A percentile compares a stretch with the other conserved stretches of the same genome.
phyloP scores from a whole-genome alignment of 352 stramenopile species.

The Nothophytophthora sp. region DNA sequence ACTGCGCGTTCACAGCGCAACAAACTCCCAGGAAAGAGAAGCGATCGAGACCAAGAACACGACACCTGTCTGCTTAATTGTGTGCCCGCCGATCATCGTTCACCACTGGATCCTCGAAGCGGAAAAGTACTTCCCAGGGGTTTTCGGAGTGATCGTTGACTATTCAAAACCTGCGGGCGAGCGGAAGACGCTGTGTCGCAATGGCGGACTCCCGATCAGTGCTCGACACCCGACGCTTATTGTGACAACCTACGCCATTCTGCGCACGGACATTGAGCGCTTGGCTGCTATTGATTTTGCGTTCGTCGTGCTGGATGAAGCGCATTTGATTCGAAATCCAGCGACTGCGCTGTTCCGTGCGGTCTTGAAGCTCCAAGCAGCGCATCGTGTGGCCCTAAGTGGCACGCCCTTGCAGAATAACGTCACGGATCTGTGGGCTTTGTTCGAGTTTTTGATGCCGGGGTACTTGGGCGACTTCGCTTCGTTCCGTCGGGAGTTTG shows the following conservation, averaged over 20 bases:
- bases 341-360: constrained; percentile 88
- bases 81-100: constrained; percentile 95
- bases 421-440: constrained; percentile 96
- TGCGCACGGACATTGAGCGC: constrained; percentile 77
- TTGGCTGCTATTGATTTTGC: constrained; percentile 62
- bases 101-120: constrained; percentile 95
- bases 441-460: constrained; percentile 98
- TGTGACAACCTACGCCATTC: constrained; percentile 85
- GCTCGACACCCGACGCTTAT: constrained; percentile 34
- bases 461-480: constrained; percentile 94
- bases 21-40: constrained; percentile 3
- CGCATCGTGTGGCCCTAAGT: constrained; percentile 94
- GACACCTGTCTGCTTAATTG: constrained; percentile 62
- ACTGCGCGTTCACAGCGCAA: too few species aligned
- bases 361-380: constrained; percentile 72
- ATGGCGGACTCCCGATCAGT: constrained; percentile 2
- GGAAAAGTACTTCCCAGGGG: constrained; percentile 72
- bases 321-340: constrained; percentile 97
- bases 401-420: constrained; percentile 98
- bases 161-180: constrained; percentile 66
- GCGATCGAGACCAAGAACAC: background rate
- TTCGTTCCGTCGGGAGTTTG: constrained; percentile 61
- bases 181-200: constrained; percentile 45
- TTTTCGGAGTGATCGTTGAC: constrained; percentile 72
- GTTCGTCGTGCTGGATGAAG: constrained; percentile 97